phyloP scores from a whole-genome alignment of 305 asterid species.

The Fraxinus ornus region DNA sequence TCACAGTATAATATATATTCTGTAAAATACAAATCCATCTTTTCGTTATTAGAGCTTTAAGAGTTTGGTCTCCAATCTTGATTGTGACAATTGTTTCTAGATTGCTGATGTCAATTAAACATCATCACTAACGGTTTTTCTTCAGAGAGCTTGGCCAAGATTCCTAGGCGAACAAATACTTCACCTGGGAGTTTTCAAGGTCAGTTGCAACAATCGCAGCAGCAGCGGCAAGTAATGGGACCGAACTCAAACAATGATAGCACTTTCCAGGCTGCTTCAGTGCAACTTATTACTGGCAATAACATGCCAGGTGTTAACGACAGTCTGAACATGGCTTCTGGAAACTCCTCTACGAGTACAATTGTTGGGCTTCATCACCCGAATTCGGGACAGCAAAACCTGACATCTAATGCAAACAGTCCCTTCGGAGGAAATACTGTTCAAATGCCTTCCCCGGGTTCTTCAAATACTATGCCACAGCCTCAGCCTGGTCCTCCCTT shows the following conservation, averaged over 20 bases:
- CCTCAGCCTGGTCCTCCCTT: conserved; percentile 34
- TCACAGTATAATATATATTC: neutral
- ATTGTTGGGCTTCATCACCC: conserved; percentile 39
- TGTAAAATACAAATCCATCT: neutral
- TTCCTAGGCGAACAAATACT: conserved; percentile 64
- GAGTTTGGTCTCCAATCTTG: neutral
- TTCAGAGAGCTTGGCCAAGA: conserved; percentile 79
- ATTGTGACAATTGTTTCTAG: neutral
- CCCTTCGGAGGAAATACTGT: conserved; percentile 45
- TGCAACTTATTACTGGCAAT: conserved; percentile 45
- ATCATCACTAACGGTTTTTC: conserved; percentile 5
- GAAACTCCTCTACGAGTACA: conserved; percentile 24
- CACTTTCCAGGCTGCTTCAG: too few species aligned
- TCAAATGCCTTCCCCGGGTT: conserved; percentile 68
- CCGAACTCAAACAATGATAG: too few species aligned
- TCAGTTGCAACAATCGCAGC: too few species aligned
- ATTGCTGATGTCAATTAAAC: neutral
- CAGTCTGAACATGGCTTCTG: conserved; percentile 19
- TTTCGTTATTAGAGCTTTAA: neutral
- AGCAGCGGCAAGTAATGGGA: too few species aligned
- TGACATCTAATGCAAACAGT: conserved; percentile 38
- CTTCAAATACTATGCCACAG: conserved; percentile 44
- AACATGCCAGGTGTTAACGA: conserved; percentile 27
- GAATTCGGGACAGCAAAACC: conserved; percentile 58
- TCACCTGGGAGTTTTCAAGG: conserved; percentile 31